Base-by-base conservation (phyloP, 768 basidiomycete species). In the Hypsizygus marmoreus region DNA sequence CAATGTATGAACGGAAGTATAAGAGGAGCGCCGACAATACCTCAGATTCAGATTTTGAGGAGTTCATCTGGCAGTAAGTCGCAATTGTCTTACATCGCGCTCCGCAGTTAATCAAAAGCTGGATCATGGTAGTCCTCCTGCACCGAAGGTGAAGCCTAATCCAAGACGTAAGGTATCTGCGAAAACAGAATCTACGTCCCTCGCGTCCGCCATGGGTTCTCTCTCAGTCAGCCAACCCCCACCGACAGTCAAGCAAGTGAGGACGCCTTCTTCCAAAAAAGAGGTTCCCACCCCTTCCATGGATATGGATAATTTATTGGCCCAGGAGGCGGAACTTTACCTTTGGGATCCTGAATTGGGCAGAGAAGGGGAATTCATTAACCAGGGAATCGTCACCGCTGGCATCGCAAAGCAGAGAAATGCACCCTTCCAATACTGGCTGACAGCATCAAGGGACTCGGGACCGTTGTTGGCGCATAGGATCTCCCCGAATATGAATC, bases 1-100 rank as follows among this genome's bases (percentile, higher is more conserved):
- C 95, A 47, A 93, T 98, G 84, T 98, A 87, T 65, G 97, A 99
- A 62, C 82, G 94, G 68, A 95, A 94, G 71, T 86, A 88, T 72
- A 84, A 76, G 56, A 72, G 56, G 40, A 81, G 80, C 55, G 88
- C 90, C 9, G 85, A 90, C 43, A 79, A 74, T 49, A 77, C 85
- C 13, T 65, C 63, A 23, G 87, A 91, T 56, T 66, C 73, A 1
- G 83, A 88, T 24, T 70, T 97, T 26, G 80, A 86, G 24, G 80
- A 90, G 58, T 91, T 97, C 59, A 81, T 88, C 16, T 88, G 85
- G 80, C 77, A 77, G 89, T 93, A 56, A 66, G 88, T 78, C n/a
- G n/a, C 17, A 25, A 25, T 29, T 34, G 23, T 11, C 32, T 44
- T n/a, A 17, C 8, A 17, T 26, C 10, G n/a, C n/a, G n/a, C n/a